These are phyloP conservation scores for Chaetoceros muelleri DNA, from an alignment of 108 stramenopile species.

Conservation along the genomic window DNA sequence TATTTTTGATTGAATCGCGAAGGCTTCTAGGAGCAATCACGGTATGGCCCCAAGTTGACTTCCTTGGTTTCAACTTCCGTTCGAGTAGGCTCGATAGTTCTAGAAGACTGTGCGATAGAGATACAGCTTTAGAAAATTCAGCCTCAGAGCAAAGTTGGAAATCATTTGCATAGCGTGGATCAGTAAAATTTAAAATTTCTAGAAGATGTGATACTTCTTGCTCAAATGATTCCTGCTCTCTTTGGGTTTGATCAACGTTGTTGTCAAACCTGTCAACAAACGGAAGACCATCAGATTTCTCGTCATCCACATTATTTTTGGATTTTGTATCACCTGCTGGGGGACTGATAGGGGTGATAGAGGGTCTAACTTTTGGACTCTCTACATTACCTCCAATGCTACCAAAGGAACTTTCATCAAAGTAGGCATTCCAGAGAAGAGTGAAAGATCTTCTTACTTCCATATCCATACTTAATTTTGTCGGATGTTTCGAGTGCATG, in stretches of 20 bases:
- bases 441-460: constrained; percentile 63
- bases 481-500: constrained; percentile 13
- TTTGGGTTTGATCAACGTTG: constrained; percentile 37
- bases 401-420: constrained; percentile 54
- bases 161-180: constrained; percentile 27
- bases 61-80: constrained; percentile 46
- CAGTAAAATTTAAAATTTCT: constrained; percentile 49
- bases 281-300: background rate
- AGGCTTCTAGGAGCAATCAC: constrained; percentile 53
- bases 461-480: constrained; percentile 39
- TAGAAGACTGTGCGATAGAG: constrained; percentile 62
- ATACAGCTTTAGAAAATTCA: constrained; percentile 63
- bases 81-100: constrained; percentile 70
- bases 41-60: constrained; percentile 36
- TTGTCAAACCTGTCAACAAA: constrained; percentile 13
- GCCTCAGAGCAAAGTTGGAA: constrained; percentile 59
- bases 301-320: constrained; percentile 2
- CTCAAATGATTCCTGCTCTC: constrained; percentile 40
- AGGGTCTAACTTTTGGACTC: constrained; percentile 14
- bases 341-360: constrained; percentile 35
- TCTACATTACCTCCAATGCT: constrained; percentile 9
- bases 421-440: constrained; percentile 53
- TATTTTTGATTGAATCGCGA: constrained; percentile 70
- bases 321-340: constrained; percentile 42
- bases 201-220: constrained; percentile 47